Percentiles rank a stretch among this genome's conserved stretches.
These are phyloP conservation scores for Furcasterigmium sp. DNA, from an alignment of 2,329 filamentous ascomycete species.

Conservation along the genomic window DNA sequence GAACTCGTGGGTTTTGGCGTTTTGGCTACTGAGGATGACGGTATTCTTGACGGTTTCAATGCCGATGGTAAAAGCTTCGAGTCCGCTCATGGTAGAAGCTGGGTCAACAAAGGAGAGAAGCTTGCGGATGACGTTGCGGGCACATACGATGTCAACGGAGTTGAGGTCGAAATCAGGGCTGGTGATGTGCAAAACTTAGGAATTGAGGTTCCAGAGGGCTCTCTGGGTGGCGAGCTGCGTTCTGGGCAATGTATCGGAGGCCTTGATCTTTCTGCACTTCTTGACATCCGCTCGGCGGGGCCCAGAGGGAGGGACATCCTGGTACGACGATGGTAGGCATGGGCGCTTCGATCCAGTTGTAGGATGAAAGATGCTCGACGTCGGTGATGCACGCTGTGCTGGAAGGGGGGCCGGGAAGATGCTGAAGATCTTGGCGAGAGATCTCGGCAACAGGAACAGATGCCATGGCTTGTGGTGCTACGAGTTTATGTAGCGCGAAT, in stretches of 20 bases:
- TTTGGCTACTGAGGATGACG: constrained; percentile 28
- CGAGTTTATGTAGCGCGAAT: too few species aligned
- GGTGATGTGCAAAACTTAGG: constrained; percentile 30
- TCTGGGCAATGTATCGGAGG: constrained; percentile 35
- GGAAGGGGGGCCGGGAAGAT: constrained; percentile 7
- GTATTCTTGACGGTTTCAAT: constrained; percentile 32
- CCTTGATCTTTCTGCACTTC: constrained; percentile 31
- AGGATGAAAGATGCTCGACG: constrained; percentile 37
- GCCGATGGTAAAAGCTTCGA: constrained; percentile 32
- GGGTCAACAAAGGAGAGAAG: constrained; percentile 37
- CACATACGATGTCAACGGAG: constrained; percentile 34
- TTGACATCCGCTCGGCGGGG: constrained; percentile 16
- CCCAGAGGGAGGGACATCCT: constrained; percentile 34
- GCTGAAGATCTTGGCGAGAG: constrained; percentile 13
- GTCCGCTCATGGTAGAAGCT: constrained; percentile 11
- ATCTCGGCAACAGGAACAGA: too few species aligned
- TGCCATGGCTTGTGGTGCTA: too few species aligned
- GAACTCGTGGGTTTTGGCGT: constrained; percentile 18
- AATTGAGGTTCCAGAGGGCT: constrained; percentile 42
- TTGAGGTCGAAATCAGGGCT: constrained; percentile 32
- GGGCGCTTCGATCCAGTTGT: constrained; percentile 40
- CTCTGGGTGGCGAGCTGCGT: constrained; percentile 35
- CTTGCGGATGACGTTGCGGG: constrained; percentile 43
- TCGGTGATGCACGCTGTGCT: constrained; percentile 24
- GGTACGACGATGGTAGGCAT: constrained; percentile 39